Evolutionary conservation across 2,329 filamentous ascomycete genomes (phyloP).

Genomic region (Colletotrichum theobromicola): DNA sequence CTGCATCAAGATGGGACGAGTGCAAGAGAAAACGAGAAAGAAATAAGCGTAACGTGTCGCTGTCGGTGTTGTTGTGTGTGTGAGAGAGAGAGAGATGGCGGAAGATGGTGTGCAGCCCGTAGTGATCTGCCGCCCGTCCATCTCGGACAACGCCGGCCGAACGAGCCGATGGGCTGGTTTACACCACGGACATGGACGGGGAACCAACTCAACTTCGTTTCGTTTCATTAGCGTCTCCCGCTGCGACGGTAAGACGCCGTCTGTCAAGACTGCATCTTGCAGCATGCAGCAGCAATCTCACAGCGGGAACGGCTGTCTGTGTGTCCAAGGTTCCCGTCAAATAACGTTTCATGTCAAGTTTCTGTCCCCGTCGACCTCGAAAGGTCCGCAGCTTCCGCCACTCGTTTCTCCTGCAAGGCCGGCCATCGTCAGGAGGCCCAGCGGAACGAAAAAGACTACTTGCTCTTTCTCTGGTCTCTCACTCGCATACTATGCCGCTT

Average conservation of each 20-base stretch:
- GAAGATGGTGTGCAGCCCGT: not conserved
- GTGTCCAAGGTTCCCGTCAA: not conserved
- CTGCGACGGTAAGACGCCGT: not conserved
- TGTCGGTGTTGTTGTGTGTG: not conserved
- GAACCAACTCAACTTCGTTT: not conserved
- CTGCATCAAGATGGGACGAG: not conserved
- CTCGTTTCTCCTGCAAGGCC: not conserved
- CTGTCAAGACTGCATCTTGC: conserved; percentile 6
- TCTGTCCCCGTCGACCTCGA: not conserved
- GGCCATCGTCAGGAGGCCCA: not conserved
- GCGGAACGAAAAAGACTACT: not conserved
- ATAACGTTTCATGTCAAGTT: conserved; percentile 11
- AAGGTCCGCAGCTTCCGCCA: not conserved
- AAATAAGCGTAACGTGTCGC: not conserved
- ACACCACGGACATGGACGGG: not conserved
- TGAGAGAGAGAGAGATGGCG: not conserved
- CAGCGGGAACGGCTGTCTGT: conserved; percentile 12
- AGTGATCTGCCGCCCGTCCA: not conserved
- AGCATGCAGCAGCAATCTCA: not conserved
- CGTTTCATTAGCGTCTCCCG: conserved; percentile 5
- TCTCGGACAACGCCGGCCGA: not conserved
- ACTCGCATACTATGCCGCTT: conserved; percentile 1
- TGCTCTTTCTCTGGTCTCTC: not conserved
- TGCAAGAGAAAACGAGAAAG: not conserved
- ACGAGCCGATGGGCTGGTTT: not conserved